Base-by-base conservation (phyloP, 2,329 filamentous ascomycete species). In the Diaporthe amygdali region DNA sequence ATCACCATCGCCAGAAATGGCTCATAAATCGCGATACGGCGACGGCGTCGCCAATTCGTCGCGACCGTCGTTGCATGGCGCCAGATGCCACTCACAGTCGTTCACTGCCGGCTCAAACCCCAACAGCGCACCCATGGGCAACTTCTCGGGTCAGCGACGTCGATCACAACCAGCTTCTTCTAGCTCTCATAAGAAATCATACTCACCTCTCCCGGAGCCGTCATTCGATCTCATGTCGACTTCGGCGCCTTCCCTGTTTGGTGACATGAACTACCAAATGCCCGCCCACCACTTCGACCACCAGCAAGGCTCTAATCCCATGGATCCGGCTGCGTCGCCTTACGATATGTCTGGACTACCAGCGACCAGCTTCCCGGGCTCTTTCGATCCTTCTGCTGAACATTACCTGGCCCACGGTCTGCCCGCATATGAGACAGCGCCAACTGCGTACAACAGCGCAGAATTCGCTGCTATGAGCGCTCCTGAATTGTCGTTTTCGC, bases 141-240 rank as follows among this genome's bases (percentile, higher is more conserved):
- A 56, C 56, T 61, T 68, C 39, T 66, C 71, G 47, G 59, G 44
- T 27, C 71, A 55, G 34, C 71, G 64, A 22, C 71, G 71, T 56
- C 71, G 71, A 49, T 71, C 71, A 7, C 71, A 72, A 52, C 67
- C 71, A 20, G 64, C 71, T n/a, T 49, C 52, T 20, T 32, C 64
- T 37, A 72, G 14, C 55, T 59, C 52, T 27, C 66, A 68, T 52
- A 68, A 68, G 52, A 72, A 70, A 41, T 66, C 68, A 22, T 72
- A 72, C 46, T 71, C 69, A 10, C 71, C 71, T 27, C 69, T 71
- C 17, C 69, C 69, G 25, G 71, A 73, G 37, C 71, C 71, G 15
- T 66, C 71, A 3, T 73, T 73, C 71, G 71, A 73, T 44, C 71
- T 73, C 51, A 73, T 73, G 71, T 73, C 71, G n/a, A 71, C 68